Base-by-base conservation (phyloP, 2,329 filamentous ascomycete species). In the Botryosphaeria agaves region DNA sequence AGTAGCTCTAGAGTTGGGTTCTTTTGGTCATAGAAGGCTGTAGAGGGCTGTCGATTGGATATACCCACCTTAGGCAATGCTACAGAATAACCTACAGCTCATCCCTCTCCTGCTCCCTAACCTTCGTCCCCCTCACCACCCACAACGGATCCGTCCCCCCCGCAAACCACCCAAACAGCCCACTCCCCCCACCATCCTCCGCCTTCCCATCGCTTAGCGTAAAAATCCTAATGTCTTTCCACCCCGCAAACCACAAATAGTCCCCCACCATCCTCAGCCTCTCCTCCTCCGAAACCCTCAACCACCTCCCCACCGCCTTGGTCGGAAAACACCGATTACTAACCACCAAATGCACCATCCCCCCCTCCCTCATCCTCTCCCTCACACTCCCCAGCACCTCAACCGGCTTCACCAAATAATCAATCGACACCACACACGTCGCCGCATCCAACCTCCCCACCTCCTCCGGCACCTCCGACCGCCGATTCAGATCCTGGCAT, bases 301-400 rank as follows among this genome's bases (percentile, higher is more conserved):
- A 42, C 64, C 64, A 69, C 12, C 56, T 45, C 15, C 46, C 48
- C 5, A 67, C 54, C 2, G 57, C 63, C 38, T 69, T 69, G 1
- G 59, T 64, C 1, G 62, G 61, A 37, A 68, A 68, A 39, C 61
- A 67, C 3, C 64, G 54, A 41, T 67, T 64, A 17, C 56, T 61
- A 24, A 68, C 56, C 0, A 55, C 53, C 28, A 69, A 41, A 46
- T 69, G 63, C n/a, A 66, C 53, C 1, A 31, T 53, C 0, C 61
- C 64, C 1, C 56, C 58, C 1, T 41, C 36, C 4, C 50, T 59
- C 12, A 56, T 59, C 6, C 47, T 48, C 5, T 51, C 38, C 7
- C 47, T 40, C 16, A 67, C 40, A 16, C 54, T 56, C 11, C 36
- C 34, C 12, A 67, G 55, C 0, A 68, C 53, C 12, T 56, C 48